Base-by-base conservation (phyloP, 1,139 yeast genomes). In the Scheffersomyces insectosa region DNA sequence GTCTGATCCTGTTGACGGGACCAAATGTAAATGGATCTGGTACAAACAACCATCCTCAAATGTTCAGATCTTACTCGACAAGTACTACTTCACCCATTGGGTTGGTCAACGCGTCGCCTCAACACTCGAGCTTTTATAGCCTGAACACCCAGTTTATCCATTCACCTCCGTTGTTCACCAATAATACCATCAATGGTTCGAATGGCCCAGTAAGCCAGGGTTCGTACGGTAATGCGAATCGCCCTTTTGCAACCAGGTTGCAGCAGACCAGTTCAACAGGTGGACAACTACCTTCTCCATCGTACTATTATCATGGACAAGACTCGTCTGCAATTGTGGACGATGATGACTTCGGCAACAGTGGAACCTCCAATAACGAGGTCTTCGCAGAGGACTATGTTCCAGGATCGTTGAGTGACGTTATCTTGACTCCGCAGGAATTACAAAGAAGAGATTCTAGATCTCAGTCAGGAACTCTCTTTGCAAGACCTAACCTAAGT, bases 341-440 rank as follows among this genome's bases (percentile, higher is more conserved):
- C 28, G 60, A 56, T 28, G 58, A 52, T 15, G 56, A 52, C 36
- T 52, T 49, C 31, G 41, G 33, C 23, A 42, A 47, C 29, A 45
- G 43, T 40, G 42, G 41, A 9, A 38, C 38, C 5, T 48, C 36
- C n/a, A 61, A 54, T n/a, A 59, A 55, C 28, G 63, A 54, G 14
- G 58, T 75, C 14, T 77, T 72, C 54, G 85, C 77, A 46, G 90
- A 86, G 50, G 95, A 87, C 56, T 85, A 80, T 54, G 88, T 88
- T 2, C 96, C 96, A 2, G 82, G 84, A 1, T 78, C 89, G 20
- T 66, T 88, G 36, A 78, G 83, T 14, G 95, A 87, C 53, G 68
- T 87, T 42, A 69, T 74, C 16, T 67, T 88, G 38, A 88, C 96
- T 1, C 95, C 95, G 0, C 88, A 83, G 52, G 95, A 88, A 58